Evolutionary conservation across 192 early-diverging fungal genomes (phyloP).

Genomic region (Thamnidium elegans): DNA sequence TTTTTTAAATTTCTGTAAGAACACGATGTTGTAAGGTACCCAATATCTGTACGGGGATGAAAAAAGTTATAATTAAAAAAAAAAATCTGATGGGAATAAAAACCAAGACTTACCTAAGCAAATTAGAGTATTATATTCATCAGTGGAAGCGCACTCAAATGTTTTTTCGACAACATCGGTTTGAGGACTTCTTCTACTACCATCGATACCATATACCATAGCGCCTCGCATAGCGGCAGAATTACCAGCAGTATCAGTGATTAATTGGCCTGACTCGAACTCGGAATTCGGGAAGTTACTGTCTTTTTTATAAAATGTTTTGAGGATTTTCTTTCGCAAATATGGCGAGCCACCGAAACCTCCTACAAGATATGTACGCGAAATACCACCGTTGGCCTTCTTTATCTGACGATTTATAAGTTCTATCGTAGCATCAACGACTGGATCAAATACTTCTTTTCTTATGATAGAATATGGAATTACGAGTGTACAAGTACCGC

Average conservation of each 20-base stretch:
- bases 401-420: not conserved
- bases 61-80: not conserved
- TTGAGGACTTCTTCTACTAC: not conserved
- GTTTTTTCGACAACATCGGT: not conserved
- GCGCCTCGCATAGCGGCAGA: conserved; percentile 1
- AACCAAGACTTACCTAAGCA: not conserved
- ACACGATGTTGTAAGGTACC: not conserved
- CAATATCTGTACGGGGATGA: not conserved
- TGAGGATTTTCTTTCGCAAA: not conserved
- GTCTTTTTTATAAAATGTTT: not conserved
- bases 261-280: not conserved
- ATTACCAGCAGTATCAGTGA: not conserved
- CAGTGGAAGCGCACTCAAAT: not conserved
- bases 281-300: not conserved
- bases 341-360: conserved; percentile 12
- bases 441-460: not conserved
- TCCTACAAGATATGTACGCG: not conserved
- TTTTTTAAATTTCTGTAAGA: not conserved
- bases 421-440: not conserved
- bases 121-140: not conserved
- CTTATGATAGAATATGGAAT: not conserved
- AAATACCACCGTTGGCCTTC: not conserved
- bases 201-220: not conserved
- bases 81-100: too few species aligned
- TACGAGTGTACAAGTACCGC: not conserved